Base-by-base conservation (phyloP, 768 basidiomycete species). In the Collybia nuda region DNA sequence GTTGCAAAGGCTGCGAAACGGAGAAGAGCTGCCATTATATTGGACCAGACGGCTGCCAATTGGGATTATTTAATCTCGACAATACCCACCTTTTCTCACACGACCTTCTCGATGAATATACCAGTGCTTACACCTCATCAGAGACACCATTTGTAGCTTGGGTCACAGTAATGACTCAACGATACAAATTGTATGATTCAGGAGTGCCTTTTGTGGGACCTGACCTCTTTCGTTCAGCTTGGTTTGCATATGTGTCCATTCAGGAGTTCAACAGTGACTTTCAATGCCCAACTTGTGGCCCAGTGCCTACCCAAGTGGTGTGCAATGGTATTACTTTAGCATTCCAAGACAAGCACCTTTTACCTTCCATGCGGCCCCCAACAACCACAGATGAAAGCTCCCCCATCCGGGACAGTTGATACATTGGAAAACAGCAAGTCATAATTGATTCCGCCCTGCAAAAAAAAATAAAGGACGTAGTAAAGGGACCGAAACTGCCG, bases 1-100 rank as follows among this genome's bases (percentile, higher is more conserved):
- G 17, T 5, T 52, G 51, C n/a, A 5, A 17, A 2, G 6, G 9
- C 3, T 52, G 46, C 24, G 15, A 21, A 19, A 37, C 38, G 3
- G 15, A 26, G 15, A 28, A 44, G n/a, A n/a, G n/a, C 21, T 32
- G 38, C 22, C 38, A 35, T n/a, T 64, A 46, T 23, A 63, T 72
- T 41, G 67, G 69, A 6, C 67, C 68, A 3, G 69, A 73, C 23
- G 53, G 56, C 7, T 15, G 49, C 4, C 42, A 57, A 1, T 9
- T 57, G 7, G 68, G 69, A 1, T 11, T 72, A 0, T 69, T 73
- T 50, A 73, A 73, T 50, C 61, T 56, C 28, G 70, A 73, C 38
- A 70, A 71, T 52, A 45, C 29, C 2, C 40, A 52, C 2, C 35
- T 70, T 4, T 61, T 71, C 44, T 53, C 68, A 1, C 67, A 71